Evolutionary conservation across 371 early-diverging fungal genomes (phyloP), one percentile per base, ranked within the genome.

Genomic region (Basidiobolus meristosporus): DNA sequence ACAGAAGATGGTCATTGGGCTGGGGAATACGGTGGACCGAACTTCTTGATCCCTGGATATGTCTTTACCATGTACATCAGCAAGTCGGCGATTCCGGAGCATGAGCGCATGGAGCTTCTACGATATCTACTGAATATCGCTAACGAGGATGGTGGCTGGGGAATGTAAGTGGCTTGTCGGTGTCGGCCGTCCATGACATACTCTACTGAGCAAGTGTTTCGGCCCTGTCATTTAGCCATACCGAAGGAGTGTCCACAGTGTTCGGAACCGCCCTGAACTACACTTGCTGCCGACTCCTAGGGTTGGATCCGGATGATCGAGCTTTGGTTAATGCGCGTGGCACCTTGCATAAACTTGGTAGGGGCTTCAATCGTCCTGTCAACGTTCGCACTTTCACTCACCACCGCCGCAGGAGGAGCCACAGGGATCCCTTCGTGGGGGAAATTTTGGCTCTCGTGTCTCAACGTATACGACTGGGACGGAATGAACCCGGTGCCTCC

Each of bases 1-100:
- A 89, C 90, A n/a, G 73, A 70, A 34, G 91, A 90, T 46, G 97
- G 97, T 2, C 93, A 92, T 65, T 96, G 88, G 83, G 82, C 87
- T 2, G 91, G 95, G 31, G 88, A 90, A 47, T 95, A 93, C 57
- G 96, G 90, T 43, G 97, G 97, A 2, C 96, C 97, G 19, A 79
- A 92, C 82, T 97, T 97, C 57, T 57, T 95, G 41, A 65, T 90
- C 15, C 89, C 90, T 12, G 96, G 96, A 9, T 47, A 91, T 6
- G 65, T 77, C 29, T 83, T 97, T 42, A 52, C 77, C 39, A 73
- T 77, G 56, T 88, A 92, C 50, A 69, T 91, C 41, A 84, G 90
- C 0, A 70, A 73, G 4, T 54, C 60, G 12, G 60, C 63, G 37
- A 47, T 84, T 7, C 65, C 61, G 34, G 66, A 77, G 5, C 59